Percentiles rank a stretch among this genome's conserved stretches.
Evolutionary conservation across 192 early-diverging fungal species (phyloP).

Genomic region (Umbelopsis sp.): DNA sequence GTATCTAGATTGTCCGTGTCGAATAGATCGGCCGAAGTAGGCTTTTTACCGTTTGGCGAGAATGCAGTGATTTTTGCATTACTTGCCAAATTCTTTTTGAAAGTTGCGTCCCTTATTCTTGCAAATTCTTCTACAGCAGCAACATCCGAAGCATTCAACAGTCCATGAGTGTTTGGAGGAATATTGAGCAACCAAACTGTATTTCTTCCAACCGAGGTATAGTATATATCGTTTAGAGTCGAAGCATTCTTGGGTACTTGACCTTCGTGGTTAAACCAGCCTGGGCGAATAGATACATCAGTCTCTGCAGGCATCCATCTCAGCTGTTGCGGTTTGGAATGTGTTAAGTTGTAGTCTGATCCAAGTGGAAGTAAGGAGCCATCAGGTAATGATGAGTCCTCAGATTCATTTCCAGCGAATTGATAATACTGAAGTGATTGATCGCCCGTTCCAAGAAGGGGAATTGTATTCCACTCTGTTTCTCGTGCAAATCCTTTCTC

Average conservation of each 20-base stretch:
- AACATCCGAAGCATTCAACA: not conserved
- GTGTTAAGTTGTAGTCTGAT: not conserved
- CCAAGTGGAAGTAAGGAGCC: not conserved
- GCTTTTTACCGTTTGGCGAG: not conserved
- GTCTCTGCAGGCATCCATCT: slow-evolving; percentile 14
- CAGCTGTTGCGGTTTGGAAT: not conserved
- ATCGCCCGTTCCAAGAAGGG: not conserved
- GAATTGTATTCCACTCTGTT: slow-evolving; percentile 10
- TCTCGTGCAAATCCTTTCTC: not conserved
- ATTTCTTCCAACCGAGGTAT: not conserved
- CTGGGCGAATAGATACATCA: slow-evolving; percentile 8
- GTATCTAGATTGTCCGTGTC: slow-evolving; percentile 5
- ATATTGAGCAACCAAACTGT: slow-evolving; percentile 12
- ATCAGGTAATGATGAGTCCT: not conserved
- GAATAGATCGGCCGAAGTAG: not conserved
- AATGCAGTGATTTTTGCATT: not conserved
- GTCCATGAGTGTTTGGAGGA: not conserved
- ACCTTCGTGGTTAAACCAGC: slow-evolving; percentile 1
- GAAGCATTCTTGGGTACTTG: not conserved
- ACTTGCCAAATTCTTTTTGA: not conserved
- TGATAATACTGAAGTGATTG: not conserved
- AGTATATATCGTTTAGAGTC: not conserved
- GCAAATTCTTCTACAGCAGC: not conserved
- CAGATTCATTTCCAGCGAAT: not conserved
- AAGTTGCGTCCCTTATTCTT: not conserved